phyloP scores from a whole-genome alignment of 169 alveolate species.

The Babesia sp. region DNA sequence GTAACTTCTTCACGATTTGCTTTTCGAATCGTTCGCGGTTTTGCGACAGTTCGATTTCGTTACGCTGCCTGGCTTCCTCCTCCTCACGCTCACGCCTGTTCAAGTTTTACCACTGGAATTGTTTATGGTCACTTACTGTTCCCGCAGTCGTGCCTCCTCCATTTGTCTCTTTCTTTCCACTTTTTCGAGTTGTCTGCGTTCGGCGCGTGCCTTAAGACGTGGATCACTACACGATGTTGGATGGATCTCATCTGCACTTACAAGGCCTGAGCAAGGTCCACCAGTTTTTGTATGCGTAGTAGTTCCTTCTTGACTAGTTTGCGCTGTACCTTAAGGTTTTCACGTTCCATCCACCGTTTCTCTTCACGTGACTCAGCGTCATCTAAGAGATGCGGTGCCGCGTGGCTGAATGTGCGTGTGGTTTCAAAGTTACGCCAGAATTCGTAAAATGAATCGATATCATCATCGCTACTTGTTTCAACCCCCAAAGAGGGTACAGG shows the following conservation, averaged over 20 bases:
- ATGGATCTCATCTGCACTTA: slow-evolving; percentile 77
- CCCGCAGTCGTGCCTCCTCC: slow-evolving; percentile 35
- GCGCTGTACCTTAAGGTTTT: slow-evolving; percentile 87
- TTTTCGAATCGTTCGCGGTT: slow-evolving; percentile 45
- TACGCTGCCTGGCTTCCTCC: slow-evolving; percentile 30
- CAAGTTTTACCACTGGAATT: not conserved
- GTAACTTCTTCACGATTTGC: slow-evolving; percentile 64
- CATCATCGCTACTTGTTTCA: slow-evolving; percentile 79
- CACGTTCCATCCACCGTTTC: slow-evolving; percentile 93
- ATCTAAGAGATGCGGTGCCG: slow-evolving; percentile 86
- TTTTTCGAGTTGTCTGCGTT: slow-evolving; percentile 72
- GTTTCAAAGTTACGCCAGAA: slow-evolving; percentile 89
- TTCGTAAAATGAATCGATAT: slow-evolving; percentile 85
- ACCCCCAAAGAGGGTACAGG: slow-evolving; percentile 93
- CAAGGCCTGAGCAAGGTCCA: slow-evolving; percentile 85
- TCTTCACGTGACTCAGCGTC: slow-evolving; percentile 92
- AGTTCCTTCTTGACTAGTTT: slow-evolving; percentile 85
- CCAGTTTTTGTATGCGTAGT: slow-evolving; percentile 86
- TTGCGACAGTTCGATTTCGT: slow-evolving; percentile 40
- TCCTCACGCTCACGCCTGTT: slow-evolving; percentile 44
- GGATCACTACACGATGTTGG: slow-evolving; percentile 57
- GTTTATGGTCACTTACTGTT: slow-evolving; percentile 4
- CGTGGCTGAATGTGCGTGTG: slow-evolving; percentile 89
- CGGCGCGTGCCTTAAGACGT: slow-evolving; percentile 68
- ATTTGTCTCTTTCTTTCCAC: slow-evolving; percentile 26